phyloP scores from a whole-genome alignment of 805 yeast species.

The Ogataea saltuana region DNA sequence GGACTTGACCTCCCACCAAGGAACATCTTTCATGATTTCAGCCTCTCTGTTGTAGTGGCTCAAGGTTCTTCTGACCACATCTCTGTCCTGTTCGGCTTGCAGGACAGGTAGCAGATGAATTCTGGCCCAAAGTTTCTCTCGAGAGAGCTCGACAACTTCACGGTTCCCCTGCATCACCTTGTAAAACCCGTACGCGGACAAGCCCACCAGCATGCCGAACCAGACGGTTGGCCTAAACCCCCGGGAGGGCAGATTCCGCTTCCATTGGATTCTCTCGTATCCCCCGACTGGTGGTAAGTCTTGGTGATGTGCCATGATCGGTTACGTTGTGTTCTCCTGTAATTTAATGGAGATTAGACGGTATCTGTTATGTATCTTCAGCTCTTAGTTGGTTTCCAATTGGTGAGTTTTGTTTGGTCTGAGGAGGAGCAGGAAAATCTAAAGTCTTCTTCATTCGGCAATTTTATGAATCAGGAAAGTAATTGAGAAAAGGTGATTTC shows the following conservation, averaged over 20 bases:
- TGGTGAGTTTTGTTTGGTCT: neutral
- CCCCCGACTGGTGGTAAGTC: constrained; percentile 89
- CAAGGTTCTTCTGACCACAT: constrained; percentile 65
- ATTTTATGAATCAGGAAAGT: neutral
- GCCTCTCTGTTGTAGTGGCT: constrained; percentile 71
- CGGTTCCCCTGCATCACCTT: constrained; percentile 63
- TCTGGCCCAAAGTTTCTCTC: constrained; percentile 80
- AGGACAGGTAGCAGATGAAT: constrained; percentile 70
- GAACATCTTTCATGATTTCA: constrained; percentile 60
- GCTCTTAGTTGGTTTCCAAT: neutral
- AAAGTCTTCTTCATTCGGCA: too few species aligned
- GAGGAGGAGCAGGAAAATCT: neutral
- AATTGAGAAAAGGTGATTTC: neutral
- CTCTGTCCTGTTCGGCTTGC: constrained; percentile 82
- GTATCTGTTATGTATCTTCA: too few species aligned
- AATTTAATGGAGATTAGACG: neutral
- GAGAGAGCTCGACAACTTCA: constrained; percentile 70
- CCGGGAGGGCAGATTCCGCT: constrained; percentile 79
- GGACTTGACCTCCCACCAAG: constrained; percentile 59
- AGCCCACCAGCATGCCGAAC: constrained; percentile 60
- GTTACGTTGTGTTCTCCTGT: neutral
- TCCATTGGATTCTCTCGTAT: constrained; percentile 86
- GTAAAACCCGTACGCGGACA: constrained; percentile 74
- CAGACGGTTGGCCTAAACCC: constrained; percentile 80
- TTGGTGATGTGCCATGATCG: constrained; percentile 46